A percentile compares a stretch with the other conserved stretches of the same genome.
Evolutionary conservation across 169 alveolate species (phyloP).

Genomic region (Condylostoma magnum): DNA sequence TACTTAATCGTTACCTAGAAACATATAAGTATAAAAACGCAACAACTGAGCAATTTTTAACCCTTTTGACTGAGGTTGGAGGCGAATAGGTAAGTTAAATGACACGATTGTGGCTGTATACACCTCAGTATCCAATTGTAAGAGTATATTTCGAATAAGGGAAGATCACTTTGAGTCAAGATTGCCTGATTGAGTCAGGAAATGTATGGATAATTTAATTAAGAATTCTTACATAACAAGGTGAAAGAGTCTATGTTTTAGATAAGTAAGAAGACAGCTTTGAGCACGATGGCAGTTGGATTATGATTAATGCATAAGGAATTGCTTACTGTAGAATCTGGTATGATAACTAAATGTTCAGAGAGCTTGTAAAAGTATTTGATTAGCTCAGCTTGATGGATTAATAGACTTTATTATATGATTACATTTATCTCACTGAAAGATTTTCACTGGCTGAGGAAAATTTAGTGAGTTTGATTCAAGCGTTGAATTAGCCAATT

Average conservation of each 20-base stretch:
- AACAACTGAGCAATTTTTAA: neutral
- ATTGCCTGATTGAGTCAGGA: neutral
- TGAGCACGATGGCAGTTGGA: neutral
- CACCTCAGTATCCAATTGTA: neutral
- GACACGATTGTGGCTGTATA: neutral
- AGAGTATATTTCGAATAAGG: neutral
- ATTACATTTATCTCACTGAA: no score
- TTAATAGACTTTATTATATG: no score
- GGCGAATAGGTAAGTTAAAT: neutral
- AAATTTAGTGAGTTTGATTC: no score
- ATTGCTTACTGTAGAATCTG: slow-evolving; percentile 1
- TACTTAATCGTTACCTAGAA: neutral
- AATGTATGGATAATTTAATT: slow-evolving; percentile 9
- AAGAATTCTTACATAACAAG: neutral
- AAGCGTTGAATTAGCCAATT: no score
- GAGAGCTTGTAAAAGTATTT: neutral
- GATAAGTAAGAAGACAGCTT: neutral
- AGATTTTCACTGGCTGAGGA: no score
- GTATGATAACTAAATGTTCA: neutral
- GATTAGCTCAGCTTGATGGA: no score
- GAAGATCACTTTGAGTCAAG: neutral
- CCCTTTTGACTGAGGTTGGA: neutral
- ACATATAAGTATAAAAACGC: neutral
- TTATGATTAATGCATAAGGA: neutral
- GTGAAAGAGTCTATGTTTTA: neutral